Conservation (phyloP, 1,284 basidiomycete genomes). For the Sanghuangporus weigelae region DNA sequence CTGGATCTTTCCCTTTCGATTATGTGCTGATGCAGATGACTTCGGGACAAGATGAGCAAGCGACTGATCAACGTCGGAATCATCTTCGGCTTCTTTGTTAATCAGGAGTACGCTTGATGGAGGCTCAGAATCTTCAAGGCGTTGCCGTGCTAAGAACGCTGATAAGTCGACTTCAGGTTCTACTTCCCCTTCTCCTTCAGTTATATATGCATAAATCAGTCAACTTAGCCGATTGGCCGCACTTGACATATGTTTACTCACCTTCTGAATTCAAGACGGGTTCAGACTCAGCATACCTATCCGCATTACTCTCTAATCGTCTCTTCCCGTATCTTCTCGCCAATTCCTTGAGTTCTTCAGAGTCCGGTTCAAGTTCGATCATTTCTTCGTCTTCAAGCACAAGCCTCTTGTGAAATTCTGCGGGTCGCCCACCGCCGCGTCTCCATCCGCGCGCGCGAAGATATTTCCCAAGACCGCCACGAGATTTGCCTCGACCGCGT, state of each 20-base stretch:
- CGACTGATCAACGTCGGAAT: slow-evolving; percentile 53
- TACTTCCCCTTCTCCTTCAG: slow-evolving; percentile 54
- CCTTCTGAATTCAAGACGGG: slow-evolving; percentile 65
- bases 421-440: slow-evolving; percentile 15
- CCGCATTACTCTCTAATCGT: slow-evolving; percentile 58
- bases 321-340: slow-evolving; percentile 49
- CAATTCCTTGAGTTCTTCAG: slow-evolving; percentile 43
- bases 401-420: slow-evolving; percentile 46
- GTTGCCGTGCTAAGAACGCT: slow-evolving; percentile 57
- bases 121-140: slow-evolving; percentile 36
- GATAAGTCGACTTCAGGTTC: slow-evolving; percentile 74
- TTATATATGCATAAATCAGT: neutral
- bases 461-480: slow-evolving; percentile 21
- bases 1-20: slow-evolving; percentile 54
- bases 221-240: neutral
- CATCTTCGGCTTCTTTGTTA: slow-evolving; percentile 36
- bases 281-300: slow-evolving; percentile 64
- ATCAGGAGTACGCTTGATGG: slow-evolving; percentile 24
- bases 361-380: slow-evolving; percentile 35
- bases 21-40: slow-evolving; percentile 19
- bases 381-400: slow-evolving; percentile 51
- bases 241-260: slow-evolving; percentile 27
- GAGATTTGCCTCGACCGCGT: slow-evolving; percentile 16
- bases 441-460: slow-evolving; percentile 18
- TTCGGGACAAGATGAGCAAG: slow-evolving; percentile 45